Conservation (phyloP, 2,329 filamentous ascomycete genomes). For the Lizonia empirigonia region DNA sequence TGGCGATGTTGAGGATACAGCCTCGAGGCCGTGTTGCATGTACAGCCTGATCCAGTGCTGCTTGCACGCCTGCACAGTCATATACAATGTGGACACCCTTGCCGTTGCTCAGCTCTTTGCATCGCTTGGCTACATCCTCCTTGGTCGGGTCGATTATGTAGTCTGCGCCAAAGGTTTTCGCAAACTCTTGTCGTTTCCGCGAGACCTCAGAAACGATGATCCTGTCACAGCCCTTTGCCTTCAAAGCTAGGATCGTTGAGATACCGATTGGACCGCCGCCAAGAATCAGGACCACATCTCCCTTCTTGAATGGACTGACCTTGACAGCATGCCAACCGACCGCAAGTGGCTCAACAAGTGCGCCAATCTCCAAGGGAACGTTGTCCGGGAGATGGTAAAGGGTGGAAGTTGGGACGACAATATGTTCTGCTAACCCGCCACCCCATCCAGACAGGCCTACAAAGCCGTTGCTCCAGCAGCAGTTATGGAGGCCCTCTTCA, state of each 20-base stretch:
- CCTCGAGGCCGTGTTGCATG: conserved; percentile 57
- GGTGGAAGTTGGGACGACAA: conserved; percentile 56
- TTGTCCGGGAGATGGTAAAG: conserved; percentile 58
- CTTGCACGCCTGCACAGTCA: conserved; percentile 60
- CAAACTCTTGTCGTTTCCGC: conserved; percentile 55
- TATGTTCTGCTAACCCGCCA: conserved; percentile 58
- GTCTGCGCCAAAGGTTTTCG: conserved; percentile 58
- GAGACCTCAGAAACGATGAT: conserved; percentile 62
- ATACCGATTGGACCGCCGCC: conserved; percentile 62
- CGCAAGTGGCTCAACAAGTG: conserved; percentile 60
- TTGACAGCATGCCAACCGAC: conserved; percentile 63
- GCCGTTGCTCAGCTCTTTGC: conserved; percentile 51
- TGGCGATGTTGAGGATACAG: conserved; percentile 61
- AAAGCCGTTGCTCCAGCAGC: conserved; percentile 61
- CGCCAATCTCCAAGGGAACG: conserved; percentile 58
- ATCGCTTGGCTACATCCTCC: conserved; percentile 54
- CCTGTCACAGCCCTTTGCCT: conserved; percentile 40
- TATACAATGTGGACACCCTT: conserved; percentile 58
- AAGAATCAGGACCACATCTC: conserved; percentile 56
- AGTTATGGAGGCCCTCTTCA: conserved; percentile 58
- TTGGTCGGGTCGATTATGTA: conserved; percentile 58
- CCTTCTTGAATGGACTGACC: conserved; percentile 55
- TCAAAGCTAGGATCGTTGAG: conserved; percentile 39
- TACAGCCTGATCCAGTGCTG: conserved; percentile 56
- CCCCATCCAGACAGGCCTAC: conserved; percentile 60